Evolutionary conservation across 2,329 filamentous ascomycete genomes (phyloP), one percentile per base, ranked within the genome.

Genomic region (Sarocladiaceae sp.): DNA sequence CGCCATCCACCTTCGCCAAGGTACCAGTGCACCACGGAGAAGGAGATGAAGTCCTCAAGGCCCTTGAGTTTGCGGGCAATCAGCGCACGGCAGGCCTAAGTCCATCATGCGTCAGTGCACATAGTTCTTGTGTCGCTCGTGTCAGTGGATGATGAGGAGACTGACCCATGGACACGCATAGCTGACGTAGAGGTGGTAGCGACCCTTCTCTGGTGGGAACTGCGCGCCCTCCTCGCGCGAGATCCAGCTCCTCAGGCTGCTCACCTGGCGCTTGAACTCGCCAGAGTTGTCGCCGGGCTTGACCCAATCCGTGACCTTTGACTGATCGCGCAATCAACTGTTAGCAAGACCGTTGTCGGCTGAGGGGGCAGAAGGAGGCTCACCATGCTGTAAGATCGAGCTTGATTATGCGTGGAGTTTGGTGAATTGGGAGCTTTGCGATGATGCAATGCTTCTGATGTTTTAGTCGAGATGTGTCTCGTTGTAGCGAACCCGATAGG

Each of bases 131-230:
- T 15, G 9, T 16, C 11, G n/a, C 2, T 9, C 12, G 20, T 26
- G 26, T 20, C 20, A 18, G 15, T 9, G 27, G 34, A 42, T 41
- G 32, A 21, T 10, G 7, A 33, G 39, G 21, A 16, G 13, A 56
- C 66, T 44, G 54, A 72, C 83, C 90, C 90, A 96, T 3, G 90
- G 90, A 65, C 90, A 96, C 6, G 90, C 90, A 65, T 95, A 95
- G 57, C 85, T 91, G 53, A 95, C 84, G 61, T 91, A 98, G 55
- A 98, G 80, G 67, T 98, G 93, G 63, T 98, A 98, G 45, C 93
- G 78, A 44, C 78, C 88, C 67, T 87, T 88, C 67, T 97, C 91
- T 1, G 88, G 78, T 4, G 88, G 85, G 55, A 89, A 96, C 62
- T 82, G 68, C 4, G 87, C 83, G 33, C 78, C 82, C 1, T 79